Evolutionary conservation across 139 green algal species (phyloP), one percentile per base, ranked within the genome.

Genomic region (Marvania coccoides): DNA sequence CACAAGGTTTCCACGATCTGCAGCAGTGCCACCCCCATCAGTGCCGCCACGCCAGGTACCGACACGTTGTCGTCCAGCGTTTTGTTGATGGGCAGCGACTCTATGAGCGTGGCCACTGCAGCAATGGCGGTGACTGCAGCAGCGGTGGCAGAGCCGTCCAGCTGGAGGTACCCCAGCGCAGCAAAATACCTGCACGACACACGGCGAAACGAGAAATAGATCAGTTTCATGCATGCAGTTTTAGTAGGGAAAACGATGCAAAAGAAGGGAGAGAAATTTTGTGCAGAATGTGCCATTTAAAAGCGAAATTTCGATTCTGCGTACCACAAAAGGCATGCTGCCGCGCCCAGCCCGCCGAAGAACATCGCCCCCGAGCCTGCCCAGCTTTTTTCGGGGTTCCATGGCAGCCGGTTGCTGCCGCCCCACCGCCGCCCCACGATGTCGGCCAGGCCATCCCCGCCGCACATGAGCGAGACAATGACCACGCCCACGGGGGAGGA

Each of bases 51-150:
- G 4, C 72, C 45, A 2, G 91, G 91, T n/a, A 97, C 91, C 12
- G 82, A 87, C 23, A 97, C 59, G 70, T 97, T 97, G 71, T 97
- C 91, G 66, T 97, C 91, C 6, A 97, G n/a, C 24, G 63, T 60
- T 4, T 73, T 58, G 64, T 87, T 91, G 38, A 95, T 73, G 2
- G 91, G 91, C 75, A 97, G 74, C 9, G 83, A 88, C 75, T 97
- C 91, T 8, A 94, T 79, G 24, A 86, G 4, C 0, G 91, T 89
- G 33, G 86, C 82, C 10, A 62, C 73, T 9, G 73, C 42, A 3
- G 76, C 69, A 24, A 91, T 78, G 7, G 46, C 31, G 0, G 70
- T 57, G 6, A 96, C 48, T 54, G 66, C 69, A 2, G 67, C 37
- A 81, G 55, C 26, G 4, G 35, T 2, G 63, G 33, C 19, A 47